Base-by-base conservation (phyloP, 2,329 filamentous ascomycete species). In the Neobulgaria alba region DNA sequence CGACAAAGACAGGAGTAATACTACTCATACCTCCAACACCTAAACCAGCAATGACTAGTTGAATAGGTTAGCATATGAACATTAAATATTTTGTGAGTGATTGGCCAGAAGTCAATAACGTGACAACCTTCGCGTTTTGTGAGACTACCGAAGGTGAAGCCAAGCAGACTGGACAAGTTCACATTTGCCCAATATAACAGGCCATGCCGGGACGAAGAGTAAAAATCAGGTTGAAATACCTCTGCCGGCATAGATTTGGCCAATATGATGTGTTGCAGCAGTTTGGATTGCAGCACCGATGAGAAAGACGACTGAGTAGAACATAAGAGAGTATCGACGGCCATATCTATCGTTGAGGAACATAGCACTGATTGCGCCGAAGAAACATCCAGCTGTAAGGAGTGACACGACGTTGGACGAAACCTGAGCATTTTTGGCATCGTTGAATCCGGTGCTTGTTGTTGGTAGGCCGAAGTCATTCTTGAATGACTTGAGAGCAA, bases 351-450 rank as follows among this genome's bases (percentile, higher is more conserved):
- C 77, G 29, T 73, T 77, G 29, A 75, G 71, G 8, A 66, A 69
- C 52, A 83, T 88, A 42, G 78, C 82, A 45, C 74, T 71, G 23
- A 86, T 64, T 10, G 79, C 76, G 36, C 85, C 85, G 52, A 90
- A 89, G 66, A 92, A 89, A 46, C 84, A 84, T 43, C 85, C 85
- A 9, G 84, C 85, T 61, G 90, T 85, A 63, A 86, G 89, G 38
- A 82, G 73, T 17, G 81, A 87, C 36, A 88, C 84, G 47, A 89
- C 87, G 61, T 89, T 90, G 53, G 79, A 68, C 54, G 78, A 79
- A 36, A 83, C 66, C 3, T 83, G 61, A 20, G 23, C 23, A 12
- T 26, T 26, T 12, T 77, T 71, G 17, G 77, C 63, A 16, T 73
- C 56, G 3, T 53, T 12, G 23, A 26, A 26, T 7, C 23, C 41